A percentile compares a stretch with the other conserved stretches of the same genome.
Evolutionary conservation across 306 rosid genomes (phyloP).

Genomic region (Biancaea sappan): DNA sequence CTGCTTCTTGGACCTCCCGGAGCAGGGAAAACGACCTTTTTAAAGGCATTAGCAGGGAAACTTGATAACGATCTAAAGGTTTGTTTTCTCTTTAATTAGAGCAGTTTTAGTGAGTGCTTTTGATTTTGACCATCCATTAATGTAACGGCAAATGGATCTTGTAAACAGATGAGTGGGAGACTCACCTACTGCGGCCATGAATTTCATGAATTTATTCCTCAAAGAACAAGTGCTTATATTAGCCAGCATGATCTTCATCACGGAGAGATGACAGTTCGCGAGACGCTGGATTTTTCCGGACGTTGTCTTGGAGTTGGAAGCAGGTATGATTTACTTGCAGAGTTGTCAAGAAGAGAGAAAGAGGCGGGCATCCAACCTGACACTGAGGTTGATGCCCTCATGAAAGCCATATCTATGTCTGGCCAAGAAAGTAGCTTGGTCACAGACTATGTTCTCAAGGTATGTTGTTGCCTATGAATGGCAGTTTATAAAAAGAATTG

Average conservation of each 20-base stretch:
- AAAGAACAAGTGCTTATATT: constrained; percentile 41
- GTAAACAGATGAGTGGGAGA: constrained; percentile 51
- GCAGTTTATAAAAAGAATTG: too few relatives aligned
- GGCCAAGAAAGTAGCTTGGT: constrained; percentile 60
- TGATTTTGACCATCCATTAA: background rate
- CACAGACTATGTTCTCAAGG: constrained; percentile 58
- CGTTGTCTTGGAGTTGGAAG: constrained; percentile 68
- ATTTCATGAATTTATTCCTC: constrained; percentile 54
- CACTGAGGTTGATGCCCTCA: constrained; percentile 62
- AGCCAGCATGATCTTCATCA: constrained; percentile 47
- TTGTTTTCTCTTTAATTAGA: constrained; percentile 1
- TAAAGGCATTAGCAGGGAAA: constrained; percentile 60
- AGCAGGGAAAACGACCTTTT: constrained; percentile 68
- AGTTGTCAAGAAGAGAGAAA: constrained; percentile 58
- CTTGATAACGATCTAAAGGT: constrained; percentile 59
- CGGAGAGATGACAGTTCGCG: constrained; percentile 67
- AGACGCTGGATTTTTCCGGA: constrained; percentile 59
- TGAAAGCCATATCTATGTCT: constrained; percentile 60
- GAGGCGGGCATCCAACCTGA: constrained; percentile 60
- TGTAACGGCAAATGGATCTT: background rate
- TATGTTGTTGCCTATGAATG: background rate
- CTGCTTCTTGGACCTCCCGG: constrained; percentile 74
- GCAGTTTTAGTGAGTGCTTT: background rate
- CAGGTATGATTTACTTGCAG: constrained; percentile 52
- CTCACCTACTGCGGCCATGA: constrained; percentile 72